phyloP scores from a whole-genome alignment of 225 moss, liverwort and hornwort species.

The Climacium dendroides region DNA sequence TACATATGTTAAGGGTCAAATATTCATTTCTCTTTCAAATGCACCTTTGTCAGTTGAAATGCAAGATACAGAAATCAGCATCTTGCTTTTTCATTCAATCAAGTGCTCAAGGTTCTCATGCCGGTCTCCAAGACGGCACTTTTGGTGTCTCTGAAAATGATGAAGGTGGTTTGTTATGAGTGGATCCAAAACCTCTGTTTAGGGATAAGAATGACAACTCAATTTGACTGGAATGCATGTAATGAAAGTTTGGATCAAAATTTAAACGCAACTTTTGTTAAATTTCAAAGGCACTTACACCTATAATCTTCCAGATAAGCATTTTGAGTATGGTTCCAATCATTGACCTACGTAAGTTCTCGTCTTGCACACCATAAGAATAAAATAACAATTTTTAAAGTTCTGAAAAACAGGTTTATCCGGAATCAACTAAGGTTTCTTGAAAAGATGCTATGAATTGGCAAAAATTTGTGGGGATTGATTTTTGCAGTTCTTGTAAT shows the following conservation, averaged over 20 bases:
- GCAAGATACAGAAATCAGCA: background rate
- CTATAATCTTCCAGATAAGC: too few relatives aligned
- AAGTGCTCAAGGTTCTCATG: background rate
- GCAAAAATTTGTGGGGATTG: background rate
- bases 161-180: background rate
- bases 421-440: background rate
- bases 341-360: background rate
- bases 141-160: background rate
- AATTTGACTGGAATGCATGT: background rate
- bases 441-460: background rate
- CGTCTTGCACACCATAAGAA: too few relatives aligned
- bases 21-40: background rate
- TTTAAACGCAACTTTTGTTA: background rate
- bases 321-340: background rate
- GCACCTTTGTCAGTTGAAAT: background rate
- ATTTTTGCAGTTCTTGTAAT: too few relatives aligned
- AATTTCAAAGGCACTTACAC: background rate
- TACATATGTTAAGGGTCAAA: background rate
- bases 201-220: background rate
- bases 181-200: background rate
- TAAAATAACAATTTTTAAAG: background rate
- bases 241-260: too few relatives aligned
- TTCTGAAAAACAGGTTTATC: rapidly evolving
- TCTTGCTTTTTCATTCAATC: background rate
- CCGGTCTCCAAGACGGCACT: background rate